Conservation (phyloP, 495 filamentous ascomycete genomes). For the Aspergillus panamensis region DNA sequence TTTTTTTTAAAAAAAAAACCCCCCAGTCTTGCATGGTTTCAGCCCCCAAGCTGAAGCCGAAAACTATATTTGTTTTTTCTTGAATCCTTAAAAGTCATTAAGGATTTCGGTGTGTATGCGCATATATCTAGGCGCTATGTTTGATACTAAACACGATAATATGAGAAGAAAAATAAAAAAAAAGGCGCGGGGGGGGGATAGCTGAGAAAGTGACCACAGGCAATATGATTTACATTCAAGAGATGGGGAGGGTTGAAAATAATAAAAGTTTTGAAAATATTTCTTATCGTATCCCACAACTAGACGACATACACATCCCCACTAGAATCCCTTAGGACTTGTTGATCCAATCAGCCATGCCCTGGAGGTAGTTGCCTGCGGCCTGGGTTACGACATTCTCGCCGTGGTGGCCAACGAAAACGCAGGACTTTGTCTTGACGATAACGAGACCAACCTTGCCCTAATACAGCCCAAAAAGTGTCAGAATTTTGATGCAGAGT, state of each 20-base stretch:
- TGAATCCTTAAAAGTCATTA: too few relatives aligned
- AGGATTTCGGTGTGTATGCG: background rate
- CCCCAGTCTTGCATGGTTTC: too few relatives aligned
- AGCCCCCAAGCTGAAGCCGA: too few relatives aligned
- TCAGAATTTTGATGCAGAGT: too few relatives aligned
- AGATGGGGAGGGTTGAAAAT: slow-evolving; percentile 6
- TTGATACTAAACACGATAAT: slow-evolving; percentile 10
- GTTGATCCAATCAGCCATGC: slow-evolving; percentile 45
- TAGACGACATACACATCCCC: background rate
- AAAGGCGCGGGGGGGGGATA: too few relatives aligned
- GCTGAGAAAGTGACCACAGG: slow-evolving; percentile 12
- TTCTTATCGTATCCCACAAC: slow-evolving; percentile 11
- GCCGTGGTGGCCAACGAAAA: slow-evolving; percentile 82
- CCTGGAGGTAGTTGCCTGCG: slow-evolving; percentile 39
- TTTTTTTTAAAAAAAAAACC: too few relatives aligned
- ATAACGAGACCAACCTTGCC: slow-evolving; percentile 76
- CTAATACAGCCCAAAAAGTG: slow-evolving; percentile 38
- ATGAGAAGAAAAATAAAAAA: slow-evolving; percentile 4
- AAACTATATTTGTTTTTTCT: too few relatives aligned
- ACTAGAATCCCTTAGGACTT: slow-evolving; percentile 7
- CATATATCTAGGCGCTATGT: slow-evolving; percentile 25
- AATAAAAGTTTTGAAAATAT: background rate
- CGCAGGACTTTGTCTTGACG: slow-evolving; percentile 77
- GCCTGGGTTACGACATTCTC: slow-evolving; percentile 58
- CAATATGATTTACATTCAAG: slow-evolving; percentile 18